Conservation (phyloP, 441 rosid species). For the Geranium incanum region DNA sequence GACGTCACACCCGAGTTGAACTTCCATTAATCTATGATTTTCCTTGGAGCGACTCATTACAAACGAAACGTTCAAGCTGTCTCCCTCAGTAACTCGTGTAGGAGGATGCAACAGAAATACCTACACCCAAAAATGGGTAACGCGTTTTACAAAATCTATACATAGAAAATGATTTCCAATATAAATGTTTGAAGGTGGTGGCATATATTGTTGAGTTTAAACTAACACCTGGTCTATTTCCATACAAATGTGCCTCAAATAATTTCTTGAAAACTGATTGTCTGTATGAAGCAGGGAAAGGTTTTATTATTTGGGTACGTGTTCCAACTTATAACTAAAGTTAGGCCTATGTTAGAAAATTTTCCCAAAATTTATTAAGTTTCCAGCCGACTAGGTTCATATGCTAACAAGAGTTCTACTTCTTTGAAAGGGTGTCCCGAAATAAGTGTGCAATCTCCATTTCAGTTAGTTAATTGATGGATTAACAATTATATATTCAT, state of each 20-base stretch:
- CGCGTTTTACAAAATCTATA: constrained; percentile 5
- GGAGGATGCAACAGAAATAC: constrained; percentile 68
- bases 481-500: neutral
- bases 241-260: no score
- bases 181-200: neutral
- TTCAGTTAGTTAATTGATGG: neutral
- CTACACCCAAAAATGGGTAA: constrained; percentile 30
- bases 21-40: constrained; percentile 84
- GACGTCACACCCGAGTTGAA: constrained; percentile 57
- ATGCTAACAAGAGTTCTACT: no score
- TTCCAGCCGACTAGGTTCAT: no score
- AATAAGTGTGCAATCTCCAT: no score
- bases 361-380: no score
- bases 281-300: no score
- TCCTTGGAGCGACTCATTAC: constrained; percentile 75
- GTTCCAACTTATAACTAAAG: no score
- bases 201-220: neutral
- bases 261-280: no score
- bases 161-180: neutral
- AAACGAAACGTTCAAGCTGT: constrained; percentile 48
- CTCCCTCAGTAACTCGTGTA: constrained; percentile 47
- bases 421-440: no score
- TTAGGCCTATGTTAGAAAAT: no score
- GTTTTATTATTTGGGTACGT: no score
- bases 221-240: neutral